Conservation (phyloP, 2,329 filamentous ascomycete genomes). For the Colletotrichum destructivum region DNA sequence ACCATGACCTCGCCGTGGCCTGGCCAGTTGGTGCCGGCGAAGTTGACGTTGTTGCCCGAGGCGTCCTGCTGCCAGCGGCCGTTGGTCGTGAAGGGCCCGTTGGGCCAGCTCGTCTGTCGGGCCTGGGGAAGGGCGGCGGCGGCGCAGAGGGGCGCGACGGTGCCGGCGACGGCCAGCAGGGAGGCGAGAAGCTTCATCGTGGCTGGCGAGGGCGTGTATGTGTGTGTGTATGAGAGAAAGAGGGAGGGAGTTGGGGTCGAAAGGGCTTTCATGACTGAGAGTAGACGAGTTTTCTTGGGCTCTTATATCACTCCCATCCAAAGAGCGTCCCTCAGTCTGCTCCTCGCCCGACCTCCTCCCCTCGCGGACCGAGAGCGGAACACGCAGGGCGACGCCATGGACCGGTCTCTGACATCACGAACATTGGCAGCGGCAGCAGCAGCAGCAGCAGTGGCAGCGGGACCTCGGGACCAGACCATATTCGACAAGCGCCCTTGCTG, state of each 20-base stretch:
- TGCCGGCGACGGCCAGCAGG: slow-evolving; percentile 41
- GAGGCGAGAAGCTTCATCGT: slow-evolving; percentile 43
- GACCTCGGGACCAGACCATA: neutral
- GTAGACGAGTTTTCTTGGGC: neutral
- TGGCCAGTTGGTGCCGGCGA: slow-evolving; percentile 74
- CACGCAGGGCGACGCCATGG: slow-evolving; percentile 16
- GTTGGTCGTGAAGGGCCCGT: slow-evolving; percentile 58
- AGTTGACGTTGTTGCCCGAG: slow-evolving; percentile 60
- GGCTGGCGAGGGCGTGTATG: neutral
- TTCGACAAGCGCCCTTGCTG: slow-evolving; percentile 2
- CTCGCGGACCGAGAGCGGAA: slow-evolving; percentile 30
- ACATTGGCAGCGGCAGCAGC: slow-evolving; percentile 12
- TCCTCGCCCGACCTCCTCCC: neutral
- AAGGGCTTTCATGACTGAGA: slow-evolving; percentile 1
- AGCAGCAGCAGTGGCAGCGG: neutral
- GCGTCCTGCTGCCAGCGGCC: slow-evolving; percentile 61
- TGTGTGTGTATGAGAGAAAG: too few relatives aligned
- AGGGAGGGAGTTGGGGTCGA: too few relatives aligned
- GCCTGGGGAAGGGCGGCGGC: slow-evolving; percentile 31
- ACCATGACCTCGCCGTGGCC: slow-evolving; percentile 75
- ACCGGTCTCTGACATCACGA: slow-evolving; percentile 39
- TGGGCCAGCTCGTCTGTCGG: slow-evolving; percentile 53
- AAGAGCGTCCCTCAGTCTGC: neutral
- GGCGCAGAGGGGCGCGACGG: slow-evolving; percentile 27
- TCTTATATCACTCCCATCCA: slow-evolving; percentile 25